Evolutionary conservation across 768 basidiomycete genomes (phyloP).

Genomic region (Cystobasidium ongulense): DNA sequence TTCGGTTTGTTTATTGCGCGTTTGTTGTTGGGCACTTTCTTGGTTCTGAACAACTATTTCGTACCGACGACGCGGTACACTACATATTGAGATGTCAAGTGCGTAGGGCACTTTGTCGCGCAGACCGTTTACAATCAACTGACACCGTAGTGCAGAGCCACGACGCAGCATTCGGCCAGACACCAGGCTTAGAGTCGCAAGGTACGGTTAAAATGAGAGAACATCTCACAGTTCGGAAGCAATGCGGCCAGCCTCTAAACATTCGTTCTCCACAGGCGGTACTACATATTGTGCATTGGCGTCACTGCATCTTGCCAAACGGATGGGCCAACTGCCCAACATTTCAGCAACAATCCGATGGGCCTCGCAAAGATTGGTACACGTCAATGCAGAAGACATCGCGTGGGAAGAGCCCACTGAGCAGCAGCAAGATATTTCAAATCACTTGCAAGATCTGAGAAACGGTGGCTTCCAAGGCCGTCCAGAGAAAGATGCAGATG

Average conservation of each 20-base stretch:
- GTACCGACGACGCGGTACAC: constrained; percentile 54
- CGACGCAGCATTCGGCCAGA: constrained; percentile 86
- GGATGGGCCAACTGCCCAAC: constrained; percentile 44
- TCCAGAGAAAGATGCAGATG: constrained; percentile 76
- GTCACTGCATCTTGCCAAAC: constrained; percentile 55
- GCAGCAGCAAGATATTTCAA: constrained; percentile 47
- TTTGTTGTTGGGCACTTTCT: constrained; percentile 73
- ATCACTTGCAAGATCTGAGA: not conserved
- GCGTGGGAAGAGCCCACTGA: not conserved
- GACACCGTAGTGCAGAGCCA: constrained; percentile 56
- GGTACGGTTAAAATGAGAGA: constrained; percentile 53
- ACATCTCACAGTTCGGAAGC: not conserved
- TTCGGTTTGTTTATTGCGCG: constrained; percentile 78
- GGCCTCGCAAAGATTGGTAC: constrained; percentile 66
- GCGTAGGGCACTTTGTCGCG: constrained; percentile 35
- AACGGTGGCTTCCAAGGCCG: constrained; percentile 68
- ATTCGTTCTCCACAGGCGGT: constrained; percentile 56
- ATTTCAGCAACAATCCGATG: constrained; percentile 60
- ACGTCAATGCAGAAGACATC: not conserved
- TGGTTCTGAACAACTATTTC: constrained; percentile 66
- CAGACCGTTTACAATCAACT: not conserved
- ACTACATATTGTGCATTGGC: constrained; percentile 89
- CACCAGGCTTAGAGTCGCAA: constrained; percentile 72
- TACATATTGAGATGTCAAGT: constrained; percentile 71
- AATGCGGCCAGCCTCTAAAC: not conserved